Base-by-base conservation (phyloP, 148 eudicot genomes). In the Dianthus caryophyllus region DNA sequence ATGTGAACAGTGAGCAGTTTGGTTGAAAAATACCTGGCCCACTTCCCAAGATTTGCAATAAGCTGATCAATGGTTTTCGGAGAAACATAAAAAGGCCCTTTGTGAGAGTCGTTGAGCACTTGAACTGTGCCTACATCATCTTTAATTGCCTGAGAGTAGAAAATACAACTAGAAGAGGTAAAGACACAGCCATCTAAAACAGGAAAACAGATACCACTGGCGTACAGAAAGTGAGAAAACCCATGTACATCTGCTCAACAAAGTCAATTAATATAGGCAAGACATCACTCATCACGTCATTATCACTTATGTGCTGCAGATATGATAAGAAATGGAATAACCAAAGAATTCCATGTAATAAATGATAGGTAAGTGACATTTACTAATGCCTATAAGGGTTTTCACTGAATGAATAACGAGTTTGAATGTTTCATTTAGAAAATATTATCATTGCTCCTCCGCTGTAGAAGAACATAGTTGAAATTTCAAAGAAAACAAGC, bases 21-120 rank as follows among this genome's bases (percentile, higher is more conserved):
- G 18, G 21, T 9, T 24, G 17, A 6, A 61, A 47, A 65, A 57
- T 77, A 95, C 99, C 97, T 88, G 56, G 99, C 91, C 96, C 96
- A 95, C 62, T 82, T 95, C 56, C 92, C 97, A 68, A 95, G 93
- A 77, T 90, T 88, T 74, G 86, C 84, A 79, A 88, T 87, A 72
- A 95, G 93, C 82, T 95, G 96, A 70, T 95, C 96, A 68, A 95
- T 85, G 69, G 84, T 82, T 73, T 84, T 86, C 31, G 81, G 91
- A 71, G 96, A 79, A 46, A 88, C 93, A 81, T 95, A 95, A 84
- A 90, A 90, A 39, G 97, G 99, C 73, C 97, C 99, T 80, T 83
- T 86, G 72, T 80, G 83, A 57, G 99, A n/a, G 99, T 66, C 84
- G 78, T 70, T 95, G 99, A 73, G 90, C n/a, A n/a, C 79, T 30